Percentiles rank a stretch among this genome's conserved stretches.
Conservation (phyloP, 768 basidiomycete genomes). For the Hypsizygus marmoreus region DNA sequence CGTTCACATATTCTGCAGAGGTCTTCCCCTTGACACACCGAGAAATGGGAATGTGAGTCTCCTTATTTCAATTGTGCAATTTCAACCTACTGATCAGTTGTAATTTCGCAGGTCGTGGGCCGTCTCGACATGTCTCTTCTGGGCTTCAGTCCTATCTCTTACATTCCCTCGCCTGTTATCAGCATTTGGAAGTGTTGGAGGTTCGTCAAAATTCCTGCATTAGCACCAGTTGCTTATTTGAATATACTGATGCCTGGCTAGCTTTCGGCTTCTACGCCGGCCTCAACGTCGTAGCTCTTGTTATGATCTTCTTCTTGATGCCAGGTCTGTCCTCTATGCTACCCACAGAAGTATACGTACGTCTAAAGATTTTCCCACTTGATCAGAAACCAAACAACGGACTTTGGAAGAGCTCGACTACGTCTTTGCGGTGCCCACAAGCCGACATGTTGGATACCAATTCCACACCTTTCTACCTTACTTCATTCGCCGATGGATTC, state of each 20-base stretch:
- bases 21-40: conserved; percentile 85
- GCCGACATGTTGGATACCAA: conserved; percentile 47
- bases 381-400: conserved; percentile 50
- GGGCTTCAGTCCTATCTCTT: conserved; percentile 55
- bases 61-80: conserved; percentile 25
- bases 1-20: conserved; percentile 90
- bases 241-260: conserved; percentile 6
- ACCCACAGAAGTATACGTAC: neutral
- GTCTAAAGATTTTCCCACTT: conserved; percentile 2
- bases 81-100: conserved; percentile 19
- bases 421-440: conserved; percentile 53
- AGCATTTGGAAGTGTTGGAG: conserved; percentile 43
- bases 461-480: conserved; percentile 47
- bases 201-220: conserved; percentile 26
- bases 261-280: conserved; percentile 63
- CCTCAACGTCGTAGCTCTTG: conserved; percentile 48
- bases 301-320: conserved; percentile 58
- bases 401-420: conserved; percentile 54
- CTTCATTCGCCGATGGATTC: conserved; percentile 48
- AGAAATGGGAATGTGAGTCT: conserved; percentile 57
- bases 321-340: conserved; percentile 40
- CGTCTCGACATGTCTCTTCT: conserved; percentile 51
- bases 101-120: conserved; percentile 48
- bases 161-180: conserved; percentile 61
- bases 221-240: too few species aligned